These are phyloP conservation scores for Sarocladium strictum DNA, from an alignment of 2,329 filamentous ascomycete species.

Conservation along the genomic window DNA sequence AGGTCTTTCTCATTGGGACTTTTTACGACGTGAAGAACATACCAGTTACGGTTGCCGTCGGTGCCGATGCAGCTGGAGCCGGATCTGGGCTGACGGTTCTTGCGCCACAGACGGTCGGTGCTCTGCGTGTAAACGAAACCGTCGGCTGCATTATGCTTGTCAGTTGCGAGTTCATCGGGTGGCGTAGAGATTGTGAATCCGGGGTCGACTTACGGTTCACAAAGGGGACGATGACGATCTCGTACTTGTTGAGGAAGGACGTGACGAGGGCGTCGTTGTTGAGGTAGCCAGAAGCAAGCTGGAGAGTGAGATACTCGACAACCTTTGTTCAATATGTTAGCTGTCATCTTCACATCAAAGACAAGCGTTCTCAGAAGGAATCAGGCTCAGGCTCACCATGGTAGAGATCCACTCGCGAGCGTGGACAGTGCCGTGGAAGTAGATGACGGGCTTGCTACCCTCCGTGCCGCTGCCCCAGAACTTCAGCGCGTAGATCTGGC, in stretches of 20 bases:
- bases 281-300: conserved; percentile 37
- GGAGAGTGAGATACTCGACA: conserved; percentile 45
- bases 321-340: too few species aligned
- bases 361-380: too few species aligned
- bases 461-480: conserved; percentile 44
- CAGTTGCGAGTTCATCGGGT: too few species aligned
- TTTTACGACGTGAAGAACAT: too few species aligned
- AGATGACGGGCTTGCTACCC: conserved; percentile 43
- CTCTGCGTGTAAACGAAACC: conserved; percentile 54
- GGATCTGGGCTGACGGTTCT: conserved; percentile 43
- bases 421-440: conserved; percentile 54
- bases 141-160: conserved; percentile 14
- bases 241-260: conserved; percentile 52
- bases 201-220: conserved; percentile 43
- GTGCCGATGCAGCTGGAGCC: conserved; percentile 40
- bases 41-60: conserved; percentile 57
- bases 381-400: conserved; percentile 45
- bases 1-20: too few species aligned
- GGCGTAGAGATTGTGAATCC: neutral
- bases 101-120: conserved; percentile 54
- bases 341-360: too few species aligned
- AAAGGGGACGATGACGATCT: conserved; percentile 60
- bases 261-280: conserved; percentile 29
- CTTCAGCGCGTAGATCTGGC: conserved; percentile 56
- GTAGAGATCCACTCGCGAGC: conserved; percentile 55